Base-by-base conservation (phyloP, 805 yeast genomes). In the Brettanomyces nanus region DNA sequence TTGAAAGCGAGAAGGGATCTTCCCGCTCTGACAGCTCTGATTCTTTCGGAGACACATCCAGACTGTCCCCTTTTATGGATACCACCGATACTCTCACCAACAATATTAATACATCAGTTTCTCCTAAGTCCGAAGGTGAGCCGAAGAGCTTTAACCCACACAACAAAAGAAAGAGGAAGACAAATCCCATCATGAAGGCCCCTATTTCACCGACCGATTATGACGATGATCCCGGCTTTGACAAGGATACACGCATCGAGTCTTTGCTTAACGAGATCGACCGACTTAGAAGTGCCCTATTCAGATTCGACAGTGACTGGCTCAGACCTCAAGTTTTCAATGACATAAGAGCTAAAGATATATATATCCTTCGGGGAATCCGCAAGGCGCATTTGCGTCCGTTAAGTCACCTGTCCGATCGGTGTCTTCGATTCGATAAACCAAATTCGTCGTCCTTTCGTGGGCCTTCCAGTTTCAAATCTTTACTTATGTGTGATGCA, bases 251-350 rank as follows among this genome's bases (percentile, higher is more conserved):
- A 9, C 27, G 38, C 13, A 19, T 28, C 9, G 38, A 35, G 19
- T 20, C 27, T 10, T 28, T 35, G 6, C 20, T 35, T 21, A 29
- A 35, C 28, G 38, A 35, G 28, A 35, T 35, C n/a, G 38, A 35
- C 20, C 23, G 38, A 9, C 33, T 35, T 6, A 35, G 29, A 19
- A 14, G 25, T 6, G 7, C 21, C 6, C 14, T 34, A 13, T 31
- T 18, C 21, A 17, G 27, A 14, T 17, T 21, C 4, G 21, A 19
- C 6, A 26, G 30, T 19, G 31, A 23, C n/a, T 34, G 37, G 37
- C 19, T 22, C 13, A 11, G 10, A 6, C 31, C 28, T 7, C 25
- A 26, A 9, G 9, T 34, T 5, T 10, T 14, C n/a, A 10, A 17
- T 15, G 33, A 20, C 15, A 14, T 29, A 6, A n/a, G 28, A 10